Conservation (phyloP, 371 early-diverging fungal genomes). For the Circinella minor region DNA sequence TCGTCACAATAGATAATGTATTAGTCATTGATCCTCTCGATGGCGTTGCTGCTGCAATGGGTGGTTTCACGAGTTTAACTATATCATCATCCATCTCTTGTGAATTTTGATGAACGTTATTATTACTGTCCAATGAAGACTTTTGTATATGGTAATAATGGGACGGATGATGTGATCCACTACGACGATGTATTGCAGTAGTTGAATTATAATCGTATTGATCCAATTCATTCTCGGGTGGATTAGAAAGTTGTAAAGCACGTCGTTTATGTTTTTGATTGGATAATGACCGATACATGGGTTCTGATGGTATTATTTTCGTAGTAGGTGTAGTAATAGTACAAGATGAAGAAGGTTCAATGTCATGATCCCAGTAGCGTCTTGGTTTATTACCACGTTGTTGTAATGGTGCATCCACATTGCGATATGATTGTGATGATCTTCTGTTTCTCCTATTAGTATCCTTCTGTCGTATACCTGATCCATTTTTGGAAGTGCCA, state of each 20-base stretch:
- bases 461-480: conserved; percentile 9
- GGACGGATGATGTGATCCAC: background rate
- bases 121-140: background rate
- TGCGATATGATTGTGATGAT: background rate
- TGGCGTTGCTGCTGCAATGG: conserved; percentile 24
- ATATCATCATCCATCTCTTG: too few relatives aligned
- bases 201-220: conserved; percentile 38
- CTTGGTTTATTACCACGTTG: background rate
- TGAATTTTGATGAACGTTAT: background rate
- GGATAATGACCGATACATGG: conserved; percentile 3
- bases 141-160: background rate
- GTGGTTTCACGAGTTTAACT: conserved; percentile 14
- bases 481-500: conserved; percentile 20
- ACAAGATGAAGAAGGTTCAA: background rate
- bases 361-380: conserved; percentile 12
- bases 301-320: too few relatives aligned
- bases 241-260: conserved; percentile 34
- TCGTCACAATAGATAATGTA: conserved; percentile 26
- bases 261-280: conserved; percentile 37
- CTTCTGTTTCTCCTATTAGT: background rate
- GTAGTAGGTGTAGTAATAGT: background rate
- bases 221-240: conserved; percentile 42
- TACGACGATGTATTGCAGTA: background rate
- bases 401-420: conserved; percentile 12
- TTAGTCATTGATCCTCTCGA: conserved; percentile 18